These are phyloP conservation scores for Diutina ranongensis DNA, from an alignment of 1,139 yeast genomes.

Conservation along the genomic window DNA sequence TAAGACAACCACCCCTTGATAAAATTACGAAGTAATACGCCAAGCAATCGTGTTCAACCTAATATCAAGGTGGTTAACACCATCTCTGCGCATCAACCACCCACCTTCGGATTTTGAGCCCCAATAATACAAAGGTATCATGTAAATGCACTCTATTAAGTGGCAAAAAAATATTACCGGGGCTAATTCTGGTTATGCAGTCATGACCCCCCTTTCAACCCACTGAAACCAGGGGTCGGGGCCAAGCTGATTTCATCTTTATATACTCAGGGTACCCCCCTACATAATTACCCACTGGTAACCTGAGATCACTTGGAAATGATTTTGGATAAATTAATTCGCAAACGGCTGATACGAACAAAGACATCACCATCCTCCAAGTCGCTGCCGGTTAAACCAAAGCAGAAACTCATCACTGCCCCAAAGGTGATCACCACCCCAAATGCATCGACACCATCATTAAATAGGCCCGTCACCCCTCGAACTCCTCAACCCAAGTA, in stretches of 20 bases:
- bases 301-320: neutral
- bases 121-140: too few species aligned
- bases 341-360: neutral
- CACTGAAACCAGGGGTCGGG: neutral
- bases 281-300: too few species aligned
- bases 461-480: neutral
- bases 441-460: neutral
- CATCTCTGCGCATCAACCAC: too few species aligned
- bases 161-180: neutral
- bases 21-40: too few species aligned
- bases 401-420: too few species aligned
- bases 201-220: neutral
- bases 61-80: too few species aligned
- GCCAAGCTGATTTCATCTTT: neutral
- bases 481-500: neutral
- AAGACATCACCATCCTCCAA: too few species aligned
- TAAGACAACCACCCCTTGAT: too few species aligned
- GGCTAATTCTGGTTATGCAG: neutral
- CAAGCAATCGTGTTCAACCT: too few species aligned
- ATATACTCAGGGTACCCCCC: neutral
- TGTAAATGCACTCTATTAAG: neutral
- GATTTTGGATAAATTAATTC: neutral
- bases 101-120: too few species aligned
- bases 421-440: neutral
- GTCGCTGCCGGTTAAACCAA: too few species aligned